Base-by-base conservation (phyloP, 352 stramenopile genomes). In the Phytophthora vignae region DNA sequence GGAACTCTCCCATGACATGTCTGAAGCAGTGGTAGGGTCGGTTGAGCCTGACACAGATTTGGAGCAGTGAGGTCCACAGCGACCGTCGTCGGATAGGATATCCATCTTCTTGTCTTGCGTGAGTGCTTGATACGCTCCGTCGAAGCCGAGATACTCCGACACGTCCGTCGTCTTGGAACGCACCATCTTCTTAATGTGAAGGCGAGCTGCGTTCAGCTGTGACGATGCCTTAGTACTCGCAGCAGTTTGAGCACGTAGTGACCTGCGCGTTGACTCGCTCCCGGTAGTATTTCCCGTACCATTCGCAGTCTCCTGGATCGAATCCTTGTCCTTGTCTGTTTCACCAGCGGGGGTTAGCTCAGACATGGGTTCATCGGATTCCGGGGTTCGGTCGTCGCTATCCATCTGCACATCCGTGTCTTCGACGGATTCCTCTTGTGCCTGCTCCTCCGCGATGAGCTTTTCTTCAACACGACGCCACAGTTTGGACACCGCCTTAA, bases 121-220 rank as follows among this genome's bases (percentile, higher is more conserved):
- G 25, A 89, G 73, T 11, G 67, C 53, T 49, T 77, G 71, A 56
- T 93, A 93, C 29, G 81, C 57, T 27, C 46, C 31, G 36, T 88
- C 84, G 27, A 81, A 77, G 0, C 81, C 82, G 11, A 93, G 72
- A 25, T 91, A 93, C 72, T 93, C 85, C 0, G 81, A 88, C 31
- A 71, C 55, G 27, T 92, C 84, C 2, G 70, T 78, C 6, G 65
- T 67, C 29, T 81, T 86, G 11, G 60, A 62, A 22, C 79, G 79
- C 60, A 55, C 53, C 7, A 76, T 44, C 31, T 87, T 87, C 67
- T 76, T 84, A 46, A 70, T 67, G 25, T 78, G 69, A 60, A 53
- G 53, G 2, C 77, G 81, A 60, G 73, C 53, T 0, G 72, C 67
- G 4, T 72, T 71, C 27, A 85, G 40, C 38, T 71, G 66, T 36